phyloP scores from a whole-genome alignment of 129 eudicot genomes.

The Flaveria robusta region DNA sequence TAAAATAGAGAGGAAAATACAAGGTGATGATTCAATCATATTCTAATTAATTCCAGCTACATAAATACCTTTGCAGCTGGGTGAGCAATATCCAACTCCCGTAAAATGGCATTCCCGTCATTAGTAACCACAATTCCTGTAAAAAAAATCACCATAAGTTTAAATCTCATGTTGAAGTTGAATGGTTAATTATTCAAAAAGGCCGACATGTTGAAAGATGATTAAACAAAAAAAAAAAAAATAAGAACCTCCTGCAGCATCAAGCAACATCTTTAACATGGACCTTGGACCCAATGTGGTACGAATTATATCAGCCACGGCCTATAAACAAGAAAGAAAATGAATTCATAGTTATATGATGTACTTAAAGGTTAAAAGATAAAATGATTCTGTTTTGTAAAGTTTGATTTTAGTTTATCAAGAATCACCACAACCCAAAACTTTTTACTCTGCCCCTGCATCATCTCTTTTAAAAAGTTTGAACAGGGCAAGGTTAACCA shows the following conservation, averaged over 20 bases:
- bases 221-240: not conserved
- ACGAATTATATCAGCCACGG: slow-evolving; percentile 97
- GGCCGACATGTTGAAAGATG: not conserved
- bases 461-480: not conserved
- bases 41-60: not conserved
- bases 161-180: not conserved
- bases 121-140: slow-evolving; percentile 95
- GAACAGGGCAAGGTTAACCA: not conserved
- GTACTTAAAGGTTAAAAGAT: not conserved
- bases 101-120: slow-evolving; percentile 94
- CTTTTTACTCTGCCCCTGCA: not conserved
- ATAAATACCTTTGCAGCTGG: slow-evolving; percentile 92
- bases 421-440: not conserved
- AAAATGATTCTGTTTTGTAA: not conserved
- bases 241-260: slow-evolving; percentile 80
- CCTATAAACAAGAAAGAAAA: slow-evolving; percentile 42
- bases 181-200: not conserved
- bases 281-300: slow-evolving; percentile 99
- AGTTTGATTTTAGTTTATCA: not conserved
- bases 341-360: not conserved
- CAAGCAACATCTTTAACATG: slow-evolving; percentile 95
- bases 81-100: slow-evolving; percentile 96
- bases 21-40: not conserved
- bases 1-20: not conserved
- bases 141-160: not conserved